Evolutionary conservation across 768 basidiomycete species (phyloP).

Genomic region (Amanita brunnescens): DNA sequence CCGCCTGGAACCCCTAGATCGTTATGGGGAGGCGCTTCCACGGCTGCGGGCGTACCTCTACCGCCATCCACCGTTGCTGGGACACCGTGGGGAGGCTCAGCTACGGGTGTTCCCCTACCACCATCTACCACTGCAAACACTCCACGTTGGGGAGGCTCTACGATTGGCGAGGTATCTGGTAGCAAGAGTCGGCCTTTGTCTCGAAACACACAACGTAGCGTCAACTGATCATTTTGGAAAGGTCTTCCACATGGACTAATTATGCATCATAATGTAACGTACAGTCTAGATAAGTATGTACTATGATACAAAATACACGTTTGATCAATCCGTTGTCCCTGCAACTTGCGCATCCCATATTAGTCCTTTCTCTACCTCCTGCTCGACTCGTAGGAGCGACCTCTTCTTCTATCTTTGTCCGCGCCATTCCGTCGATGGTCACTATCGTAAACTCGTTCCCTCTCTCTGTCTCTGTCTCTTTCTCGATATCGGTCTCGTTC

Average conservation of each 20-base stretch:
- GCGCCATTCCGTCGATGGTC: conserved; percentile 25
- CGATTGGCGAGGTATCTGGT: not conserved
- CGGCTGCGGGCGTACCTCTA: not conserved
- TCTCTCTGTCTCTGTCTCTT: conserved; percentile 14
- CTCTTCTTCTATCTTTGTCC: conserved; percentile 9
- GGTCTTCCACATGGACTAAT: not conserved
- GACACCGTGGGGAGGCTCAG: not conserved
- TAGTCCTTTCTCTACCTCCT: not conserved
- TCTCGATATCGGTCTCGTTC: conserved; percentile 15
- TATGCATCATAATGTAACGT: not conserved
- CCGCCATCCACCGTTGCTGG: conserved; percentile 2
- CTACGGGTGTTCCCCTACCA: not conserved
- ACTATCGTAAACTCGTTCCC: conserved; percentile 22
- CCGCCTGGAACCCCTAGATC: conserved; percentile 7
- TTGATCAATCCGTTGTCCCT: too few species aligned
- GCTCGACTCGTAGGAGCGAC: conserved; percentile 7
- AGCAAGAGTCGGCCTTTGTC: conserved; percentile 1
- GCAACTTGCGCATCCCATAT: too few species aligned
- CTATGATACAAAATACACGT: not conserved
- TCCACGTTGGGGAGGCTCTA: conserved; percentile 5
- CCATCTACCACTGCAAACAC: conserved; percentile 2
- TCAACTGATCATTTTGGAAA: not conserved
- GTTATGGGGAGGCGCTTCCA: not conserved
- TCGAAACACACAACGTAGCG: conserved; percentile 1
- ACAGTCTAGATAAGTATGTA: not conserved